These are phyloP conservation scores for Strigomonas culicis DNA, from an alignment of 208 protist genomes.

Conservation along the genomic window DNA sequence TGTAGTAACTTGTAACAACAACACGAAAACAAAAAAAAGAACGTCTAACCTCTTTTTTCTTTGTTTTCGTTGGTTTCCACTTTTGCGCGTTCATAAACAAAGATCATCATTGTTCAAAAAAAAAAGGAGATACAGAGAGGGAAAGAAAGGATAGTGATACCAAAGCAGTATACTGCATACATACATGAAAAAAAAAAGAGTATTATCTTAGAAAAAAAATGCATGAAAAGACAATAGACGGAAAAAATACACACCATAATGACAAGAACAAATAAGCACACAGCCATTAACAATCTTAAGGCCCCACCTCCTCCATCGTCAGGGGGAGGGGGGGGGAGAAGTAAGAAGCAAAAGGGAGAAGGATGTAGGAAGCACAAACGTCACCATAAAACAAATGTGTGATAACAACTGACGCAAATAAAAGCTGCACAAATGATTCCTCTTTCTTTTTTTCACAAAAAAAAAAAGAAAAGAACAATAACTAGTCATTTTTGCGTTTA, in stretches of 20 bases:
- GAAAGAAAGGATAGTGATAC: conserved; percentile 8
- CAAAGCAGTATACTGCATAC: conserved; percentile 13
- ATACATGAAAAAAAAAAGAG: conserved; percentile 9
- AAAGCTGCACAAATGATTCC: neutral
- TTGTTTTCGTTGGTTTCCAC: too few species aligned
- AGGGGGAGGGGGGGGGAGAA: neutral
- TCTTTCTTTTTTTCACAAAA: neutral
- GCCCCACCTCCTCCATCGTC: too few species aligned
- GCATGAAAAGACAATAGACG: neutral
- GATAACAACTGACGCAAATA: neutral
- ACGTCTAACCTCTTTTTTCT: too few species aligned
- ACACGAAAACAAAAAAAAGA: too few species aligned
- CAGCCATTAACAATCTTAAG: conserved; percentile 30
- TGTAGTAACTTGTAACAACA: too few species aligned
- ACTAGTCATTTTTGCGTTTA: neutral
- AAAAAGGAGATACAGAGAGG: conserved; percentile 14
- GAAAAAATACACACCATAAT: neutral
- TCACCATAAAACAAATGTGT: neutral
- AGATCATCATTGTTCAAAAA: conserved; percentile 75
- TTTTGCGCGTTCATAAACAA: too few species aligned
- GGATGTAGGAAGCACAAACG: neutral
- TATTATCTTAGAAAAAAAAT: conserved; percentile 13
- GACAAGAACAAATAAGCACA: conserved; percentile 38
- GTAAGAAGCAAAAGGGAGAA: neutral
- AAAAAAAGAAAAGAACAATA: conserved; percentile 7